Base-by-base conservation (phyloP, 2,329 filamentous ascomycete genomes). In the Pyrenochaeta sp. region DNA sequence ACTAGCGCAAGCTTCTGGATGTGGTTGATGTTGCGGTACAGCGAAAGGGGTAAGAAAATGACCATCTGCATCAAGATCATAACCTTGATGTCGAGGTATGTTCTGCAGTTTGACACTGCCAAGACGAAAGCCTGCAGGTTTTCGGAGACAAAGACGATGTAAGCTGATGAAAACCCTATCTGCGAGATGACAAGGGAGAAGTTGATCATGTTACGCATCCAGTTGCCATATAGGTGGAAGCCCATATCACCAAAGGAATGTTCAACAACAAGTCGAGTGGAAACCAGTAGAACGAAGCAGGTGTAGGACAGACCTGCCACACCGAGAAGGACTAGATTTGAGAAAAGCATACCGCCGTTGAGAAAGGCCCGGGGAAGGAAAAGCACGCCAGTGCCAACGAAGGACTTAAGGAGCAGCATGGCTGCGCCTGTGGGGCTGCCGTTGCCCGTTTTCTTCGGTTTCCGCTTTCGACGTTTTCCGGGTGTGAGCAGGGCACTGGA, bases 171-270 rank as follows among this genome's bases (percentile, higher is more conserved):
- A 75, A 98, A 98, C 6, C 95, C 94, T 61, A 98, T 88, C 79
- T 99, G 95, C 71, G 93, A 97, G 72, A 98, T 86, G 54, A 99
- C 94, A 65, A 99, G 96, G 5, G 95, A 98, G 25, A 85, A 84
- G 59, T 99, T 87, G 73, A 99, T 98, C 70, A 96, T 81, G 59
- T 86, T 89, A 59, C 93, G 88, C 90, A 99, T 91, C 85, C 91
- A 93, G 65, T 89, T 91, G 61, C 95, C 95, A 75, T 95, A 99
- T 15, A 99, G 84, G 46, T 92, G 88, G 48, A 92, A 93, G 52
- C 96, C 95, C 80, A 99, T 96, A 72, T 98, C 95, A 77, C 95
- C 95, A 79, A 98, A 99, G 0, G 95, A 98, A n/a, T 91, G 93
- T 48, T 93, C 90, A 28, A 98, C 87, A 73, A 88, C 90, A 48